phyloP scores from a whole-genome alignment of 2,329 filamentous ascomycete species.

The Magnaporthiopsis rhizophila region DNA sequence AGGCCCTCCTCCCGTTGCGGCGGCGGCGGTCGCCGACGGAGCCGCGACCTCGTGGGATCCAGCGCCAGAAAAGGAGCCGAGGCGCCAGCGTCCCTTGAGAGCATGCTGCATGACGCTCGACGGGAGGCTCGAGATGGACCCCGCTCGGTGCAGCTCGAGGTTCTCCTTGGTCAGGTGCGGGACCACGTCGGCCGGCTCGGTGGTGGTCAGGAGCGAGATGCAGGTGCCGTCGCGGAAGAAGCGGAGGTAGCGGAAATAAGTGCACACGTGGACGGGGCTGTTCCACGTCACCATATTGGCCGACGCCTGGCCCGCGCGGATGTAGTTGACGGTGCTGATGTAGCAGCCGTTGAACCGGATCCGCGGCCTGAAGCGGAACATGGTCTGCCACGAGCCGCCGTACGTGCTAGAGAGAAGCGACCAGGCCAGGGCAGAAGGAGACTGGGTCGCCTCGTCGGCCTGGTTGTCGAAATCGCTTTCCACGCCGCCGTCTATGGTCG shows the following conservation, averaged over 20 bases:
- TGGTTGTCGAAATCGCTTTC: not conserved
- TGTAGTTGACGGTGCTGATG: conserved; percentile 94
- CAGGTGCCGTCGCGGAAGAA: conserved; percentile 86
- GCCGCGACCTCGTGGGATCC: not conserved
- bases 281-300: conserved; percentile 67
- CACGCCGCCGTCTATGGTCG: too few species aligned
- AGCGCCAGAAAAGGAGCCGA: conserved; percentile 27
- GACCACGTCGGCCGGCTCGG: conserved; percentile 70
- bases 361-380: conserved; percentile 77
- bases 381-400: conserved; percentile 48
- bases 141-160: conserved; percentile 38
- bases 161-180: conserved; percentile 71
- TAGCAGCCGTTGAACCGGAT: conserved; percentile 94
- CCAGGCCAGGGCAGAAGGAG: conserved; percentile 25
- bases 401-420: conserved; percentile 38
- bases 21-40: not conserved
- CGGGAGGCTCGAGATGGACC: conserved; percentile 29
- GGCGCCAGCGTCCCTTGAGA: conserved; percentile 47
- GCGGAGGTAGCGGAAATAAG: conserved; percentile 93
- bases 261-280: conserved; percentile 86
- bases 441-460: conserved; percentile 22
- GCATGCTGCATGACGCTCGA: conserved; percentile 60
- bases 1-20: conserved; percentile 6
- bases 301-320: conserved; percentile 68
- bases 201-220: conserved; percentile 72